Conservation (phyloP, 225 moss, liverwort and hornwort species). For the Takakia lepidozioides region DNA sequence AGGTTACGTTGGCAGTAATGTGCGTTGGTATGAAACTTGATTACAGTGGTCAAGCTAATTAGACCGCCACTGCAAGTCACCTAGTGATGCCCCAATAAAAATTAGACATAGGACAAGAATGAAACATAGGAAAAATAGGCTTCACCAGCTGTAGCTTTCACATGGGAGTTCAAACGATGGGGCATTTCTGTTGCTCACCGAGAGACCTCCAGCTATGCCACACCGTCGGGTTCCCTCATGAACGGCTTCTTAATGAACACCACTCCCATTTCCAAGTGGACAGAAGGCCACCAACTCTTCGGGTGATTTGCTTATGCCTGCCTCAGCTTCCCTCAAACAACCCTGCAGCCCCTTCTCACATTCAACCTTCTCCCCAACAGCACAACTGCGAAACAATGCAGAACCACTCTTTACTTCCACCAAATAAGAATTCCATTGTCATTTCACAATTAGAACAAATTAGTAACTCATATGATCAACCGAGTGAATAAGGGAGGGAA, state of each 20-base stretch:
- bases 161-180: slow-evolving; percentile 29
- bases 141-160: background rate
- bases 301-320: slow-evolving; percentile 23
- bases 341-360: slow-evolving; percentile 47
- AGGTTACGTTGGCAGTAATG: too few relatives aligned
- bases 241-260: slow-evolving; percentile 21
- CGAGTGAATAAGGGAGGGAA: too few relatives aligned
- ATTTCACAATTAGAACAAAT: too few relatives aligned
- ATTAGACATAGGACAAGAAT: background rate
- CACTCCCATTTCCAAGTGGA: slow-evolving; percentile 36
- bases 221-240: slow-evolving; percentile 44
- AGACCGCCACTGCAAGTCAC: too few relatives aligned
- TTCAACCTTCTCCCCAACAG: slow-evolving; percentile 36
- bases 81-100: too few relatives aligned
- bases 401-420: too few relatives aligned
- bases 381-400: slow-evolving; percentile 29
- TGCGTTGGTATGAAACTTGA: too few relatives aligned
- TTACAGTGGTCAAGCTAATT: too few relatives aligned
- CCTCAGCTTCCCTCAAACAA: slow-evolving; percentile 41
- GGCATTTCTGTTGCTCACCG: slow-evolving; percentile 45
- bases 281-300: slow-evolving; percentile 52
- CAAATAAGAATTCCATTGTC: too few relatives aligned
- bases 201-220: slow-evolving; percentile 34
- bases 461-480: too few relatives aligned
- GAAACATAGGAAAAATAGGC: too few relatives aligned